A percentile compares a stretch with the other conserved stretches of the same genome.
These are phyloP conservation scores for Eucalyptus decipiens DNA, from an alignment of 345 rosid genomes.

Conservation along the genomic window DNA sequence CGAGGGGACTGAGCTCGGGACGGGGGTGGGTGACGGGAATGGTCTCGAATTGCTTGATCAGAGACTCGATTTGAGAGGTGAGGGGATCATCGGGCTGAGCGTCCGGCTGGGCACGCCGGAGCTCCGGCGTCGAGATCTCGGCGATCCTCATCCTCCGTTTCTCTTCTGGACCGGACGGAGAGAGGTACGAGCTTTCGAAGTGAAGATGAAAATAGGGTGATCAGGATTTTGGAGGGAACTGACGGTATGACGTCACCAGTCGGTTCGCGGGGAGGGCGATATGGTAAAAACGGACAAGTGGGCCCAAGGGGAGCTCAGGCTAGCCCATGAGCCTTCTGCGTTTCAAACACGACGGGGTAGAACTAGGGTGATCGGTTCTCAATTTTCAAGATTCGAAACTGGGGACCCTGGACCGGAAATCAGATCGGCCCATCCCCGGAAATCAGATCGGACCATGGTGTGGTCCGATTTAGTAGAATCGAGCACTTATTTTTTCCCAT, in stretches of 20 bases:
- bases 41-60: slow-evolving; percentile 45
- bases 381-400: too few species aligned
- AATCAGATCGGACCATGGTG: too few species aligned
- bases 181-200: background rate
- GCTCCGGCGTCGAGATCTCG: slow-evolving; percentile 63
- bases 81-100: slow-evolving; percentile 9
- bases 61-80: slow-evolving; percentile 56
- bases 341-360: too few species aligned
- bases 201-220: background rate
- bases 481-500: too few species aligned
- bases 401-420: too few species aligned
- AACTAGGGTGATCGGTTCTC: too few species aligned
- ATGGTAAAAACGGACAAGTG: background rate
- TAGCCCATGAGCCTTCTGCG: background rate
- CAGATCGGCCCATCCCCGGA: too few species aligned
- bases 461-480: too few species aligned
- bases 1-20: slow-evolving; percentile 24
- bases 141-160: slow-evolving; percentile 56
- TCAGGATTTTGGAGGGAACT: background rate
- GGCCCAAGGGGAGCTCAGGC: background rate
- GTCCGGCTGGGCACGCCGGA: slow-evolving; percentile 11
- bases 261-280: background rate
- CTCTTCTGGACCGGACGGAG: background rate
- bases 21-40: slow-evolving; percentile 3
- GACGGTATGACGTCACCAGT: background rate